A percentile compares a stretch with the other conserved stretches of the same genome.
These are phyloP conservation scores for Setomelanomma holmii DNA, from an alignment of 2,329 filamentous ascomycete species.

Conservation along the genomic window DNA sequence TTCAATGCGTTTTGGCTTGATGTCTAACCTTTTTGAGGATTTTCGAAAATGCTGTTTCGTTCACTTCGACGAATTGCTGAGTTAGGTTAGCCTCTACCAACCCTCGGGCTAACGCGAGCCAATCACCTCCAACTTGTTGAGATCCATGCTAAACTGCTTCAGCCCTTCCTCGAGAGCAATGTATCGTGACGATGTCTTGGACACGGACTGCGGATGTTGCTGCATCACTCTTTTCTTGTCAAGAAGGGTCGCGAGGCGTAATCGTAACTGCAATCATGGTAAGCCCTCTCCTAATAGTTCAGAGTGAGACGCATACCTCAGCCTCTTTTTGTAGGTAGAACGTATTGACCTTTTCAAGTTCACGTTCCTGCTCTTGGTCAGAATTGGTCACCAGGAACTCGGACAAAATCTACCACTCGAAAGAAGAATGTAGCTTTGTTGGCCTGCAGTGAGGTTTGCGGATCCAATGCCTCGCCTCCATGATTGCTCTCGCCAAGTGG, in stretches of 20 bases:
- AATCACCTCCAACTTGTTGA: constrained; percentile 84
- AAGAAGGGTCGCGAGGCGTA: constrained; percentile 87
- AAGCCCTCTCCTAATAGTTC: constrained; percentile 17
- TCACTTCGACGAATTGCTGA: constrained; percentile 96
- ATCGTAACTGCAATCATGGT: constrained; percentile 74
- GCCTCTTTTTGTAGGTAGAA: constrained; percentile 98
- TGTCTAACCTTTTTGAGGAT: constrained; percentile 86
- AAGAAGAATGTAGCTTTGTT: constrained; percentile 99
- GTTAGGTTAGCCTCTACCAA: constrained; percentile 34
- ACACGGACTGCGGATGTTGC: constrained; percentile 75
- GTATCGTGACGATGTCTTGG: constrained; percentile 90
- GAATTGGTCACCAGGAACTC: constrained; percentile 1
- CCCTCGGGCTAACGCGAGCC: constrained; percentile 17
- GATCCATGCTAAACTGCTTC: constrained; percentile 93
- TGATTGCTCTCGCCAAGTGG: constrained; percentile 70
- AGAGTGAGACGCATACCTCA: constrained; percentile 69
- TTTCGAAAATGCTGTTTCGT: constrained; percentile 96
- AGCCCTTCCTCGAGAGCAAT: constrained; percentile 96
- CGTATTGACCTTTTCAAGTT: constrained; percentile 97
- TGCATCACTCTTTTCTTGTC: constrained; percentile 95
- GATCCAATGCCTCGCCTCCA: constrained; percentile 64
- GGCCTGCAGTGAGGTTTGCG: constrained; percentile 89
- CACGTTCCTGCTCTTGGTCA: constrained; percentile 73
- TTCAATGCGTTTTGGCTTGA: neutral
- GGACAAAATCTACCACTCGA: constrained; percentile 72